Evolutionary conservation across 352 stramenopile genomes (phyloP), one percentile per base, ranked within the genome.

Genomic region (Phytophthora nicotianae): DNA sequence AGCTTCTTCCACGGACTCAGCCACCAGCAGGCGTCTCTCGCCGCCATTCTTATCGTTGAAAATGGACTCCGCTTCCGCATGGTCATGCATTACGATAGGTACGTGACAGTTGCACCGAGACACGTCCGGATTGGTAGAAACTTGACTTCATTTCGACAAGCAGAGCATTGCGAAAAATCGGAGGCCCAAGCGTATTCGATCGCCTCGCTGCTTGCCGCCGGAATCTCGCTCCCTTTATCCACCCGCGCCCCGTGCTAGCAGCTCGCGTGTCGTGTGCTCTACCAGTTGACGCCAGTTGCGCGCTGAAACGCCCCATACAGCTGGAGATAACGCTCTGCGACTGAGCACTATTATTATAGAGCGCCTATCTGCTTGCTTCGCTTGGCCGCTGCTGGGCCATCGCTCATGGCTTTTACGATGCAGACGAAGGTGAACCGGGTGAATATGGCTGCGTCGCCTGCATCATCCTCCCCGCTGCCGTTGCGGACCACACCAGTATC

Each of bases 1-100:
- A 91, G 78, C 61, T 79, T 77, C 67, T 89, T 83, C 70, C 74
- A 86, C 5, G 71, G 46, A 23, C 57, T 52, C 24, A 88, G 64
- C 85, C 85, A 92, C 85, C 82, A 91, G 71, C 85, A 90, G 11
- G 27, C 29, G 16, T 58, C 45, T 38, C 23, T 13, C 7, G 38
- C 46, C n/a, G 21, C 29, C 47, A 52, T 52, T 52, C 6, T 5
- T 11, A 5, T 3, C 27, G 5, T 13, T 38, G 32, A 38, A 38
- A 38, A 3, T 8, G 24, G 8, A 38, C 4, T 41, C 1, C 37
- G 11, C 16, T 23, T 41, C 3, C 13, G 16, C 35, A 35, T 35
- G 10, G 6, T 35, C 29, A 38, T 38, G 32, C 32, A n/a, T 5
- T 38, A 17, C 13, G 32, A 38, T 38, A 38, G 32, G 32, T 24